A percentile compares a stretch with the other conserved stretches of the same genome.
Conservation (phyloP, 805 yeast genomes). For the Metahyphopichia silvanorum region DNA sequence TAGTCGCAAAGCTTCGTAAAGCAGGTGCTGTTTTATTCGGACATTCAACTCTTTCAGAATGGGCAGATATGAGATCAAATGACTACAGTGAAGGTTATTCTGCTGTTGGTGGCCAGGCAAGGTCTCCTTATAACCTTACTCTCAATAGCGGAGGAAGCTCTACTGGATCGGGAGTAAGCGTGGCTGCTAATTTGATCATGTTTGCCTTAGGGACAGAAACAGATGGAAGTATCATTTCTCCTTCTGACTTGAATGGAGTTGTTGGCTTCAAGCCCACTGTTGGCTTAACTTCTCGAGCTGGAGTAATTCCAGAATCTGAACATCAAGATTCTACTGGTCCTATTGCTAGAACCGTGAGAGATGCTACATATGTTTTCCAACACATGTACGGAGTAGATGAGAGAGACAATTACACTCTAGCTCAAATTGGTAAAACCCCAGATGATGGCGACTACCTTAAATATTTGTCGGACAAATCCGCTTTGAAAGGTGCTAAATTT, state of each 20-base stretch:
- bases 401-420: conserved; percentile 16
- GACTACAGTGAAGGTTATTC: conserved; percentile 24
- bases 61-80: conserved; percentile 26
- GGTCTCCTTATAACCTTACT: conserved; percentile 22
- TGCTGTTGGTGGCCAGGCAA: conserved; percentile 21
- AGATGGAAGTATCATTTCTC: conserved; percentile 24
- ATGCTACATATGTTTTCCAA: conserved; percentile 23
- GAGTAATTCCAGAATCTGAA: conserved; percentile 24
- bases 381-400: conserved; percentile 18
- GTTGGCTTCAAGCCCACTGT: conserved; percentile 25
- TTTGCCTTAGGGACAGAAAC: conserved; percentile 25
- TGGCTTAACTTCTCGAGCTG: conserved; percentile 22
- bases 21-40: conserved; percentile 26
- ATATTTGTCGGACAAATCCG: conserved; percentile 14
- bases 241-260: conserved; percentile 20
- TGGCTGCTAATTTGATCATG: conserved; percentile 22
- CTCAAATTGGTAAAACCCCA: conserved; percentile 22
- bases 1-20: conserved; percentile 18
- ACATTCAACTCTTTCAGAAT: conserved; percentile 22
- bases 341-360: conserved; percentile 21
- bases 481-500: conserved; percentile 24
- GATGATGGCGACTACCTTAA: conserved; percentile 23
- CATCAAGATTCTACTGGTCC: conserved; percentile 24
- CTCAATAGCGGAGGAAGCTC: conserved; percentile 23
- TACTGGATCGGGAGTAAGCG: conserved; percentile 24